Evolutionary conservation across 306 rosid species (phyloP), one percentile per base, ranked within the genome.

Genomic region (Potentilla sterilis): DNA sequence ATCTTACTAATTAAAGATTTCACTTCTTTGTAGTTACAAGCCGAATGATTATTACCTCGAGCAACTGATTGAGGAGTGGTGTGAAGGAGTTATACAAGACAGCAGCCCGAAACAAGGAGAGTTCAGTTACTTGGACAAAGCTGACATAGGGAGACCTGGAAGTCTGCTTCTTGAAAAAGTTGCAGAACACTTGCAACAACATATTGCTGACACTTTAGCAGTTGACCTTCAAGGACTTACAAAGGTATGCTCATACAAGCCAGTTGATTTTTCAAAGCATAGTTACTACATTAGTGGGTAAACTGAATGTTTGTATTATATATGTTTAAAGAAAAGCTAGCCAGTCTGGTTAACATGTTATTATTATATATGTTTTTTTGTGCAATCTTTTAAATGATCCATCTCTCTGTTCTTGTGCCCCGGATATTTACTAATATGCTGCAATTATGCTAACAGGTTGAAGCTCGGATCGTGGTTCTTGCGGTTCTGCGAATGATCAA

Each of bases 401-500:
- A 19, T n/a, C 43, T 57, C 22, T 41, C 1, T 43, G 3, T 75
- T 69, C 80, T 58, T 48, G 70, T 61, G 72, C 48, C 28, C 48
- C 28, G 24, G 57, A 48, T 80, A 70, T 72, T 75, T 61, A 79
- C 67, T 71, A 80, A 67, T 28, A 16, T 51, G 67, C 44, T 75
- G 59, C 78, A 59, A 73, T 32, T 35, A 51, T 80, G 63, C 81
- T 74, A 66, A 83, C 88, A 95, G 97, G 96, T 95, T 76, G 99
- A 95, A 89, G 99, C 97, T 74, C 96, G 97, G 64, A 85, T 95
- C 75, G 92, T 92, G 37, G 84, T 95, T 84, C 97, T 95, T 19
- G 97, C 97, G 0, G 97, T 92, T 83, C 90, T 92, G 76, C 87
- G 91, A 68, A 90, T 95, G 99, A 85, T 87, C 86, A 95, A 90